phyloP scores from a whole-genome alignment of 169 alveolate genomes.

The Eimeria sp. region DNA sequence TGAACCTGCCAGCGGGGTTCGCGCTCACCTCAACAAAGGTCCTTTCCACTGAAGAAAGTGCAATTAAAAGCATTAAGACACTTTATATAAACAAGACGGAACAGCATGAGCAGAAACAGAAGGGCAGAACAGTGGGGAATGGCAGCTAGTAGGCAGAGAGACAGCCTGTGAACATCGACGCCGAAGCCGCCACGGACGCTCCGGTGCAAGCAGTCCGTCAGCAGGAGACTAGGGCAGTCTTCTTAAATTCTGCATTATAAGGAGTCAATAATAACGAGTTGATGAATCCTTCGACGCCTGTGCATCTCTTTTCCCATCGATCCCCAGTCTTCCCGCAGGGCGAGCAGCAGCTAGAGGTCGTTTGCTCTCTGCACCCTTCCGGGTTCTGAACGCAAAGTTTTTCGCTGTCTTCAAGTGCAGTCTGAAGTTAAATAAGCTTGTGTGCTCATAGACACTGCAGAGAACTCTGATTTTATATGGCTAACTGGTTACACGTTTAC shows the following conservation, averaged over 20 bases:
- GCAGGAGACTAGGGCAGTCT: neutral
- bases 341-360: neutral
- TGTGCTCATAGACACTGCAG: neutral
- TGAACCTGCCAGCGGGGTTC: slow-evolving; percentile 83
- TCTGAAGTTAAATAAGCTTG: neutral
- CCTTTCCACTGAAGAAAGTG: slow-evolving; percentile 72
- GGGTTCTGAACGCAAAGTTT: neutral
- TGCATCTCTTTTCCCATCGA: neutral
- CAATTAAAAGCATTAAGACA: neutral
- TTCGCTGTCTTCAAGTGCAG: neutral
- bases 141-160: neutral
- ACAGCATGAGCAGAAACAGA: neutral
- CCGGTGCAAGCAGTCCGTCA: neutral
- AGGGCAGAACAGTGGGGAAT: neutral
- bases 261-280: no score
- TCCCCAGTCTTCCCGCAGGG: slow-evolving; percentile 1
- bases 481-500: neutral
- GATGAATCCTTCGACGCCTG: neutral
- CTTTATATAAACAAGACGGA: neutral
- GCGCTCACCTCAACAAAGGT: slow-evolving; percentile 74
- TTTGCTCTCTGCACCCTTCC: neutral
- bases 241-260: neutral
- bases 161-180: neutral
- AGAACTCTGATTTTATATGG: neutral
- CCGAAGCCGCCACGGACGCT: neutral